Evolutionary conservation across 192 early-diverging fungal genomes (phyloP), one percentile per base, ranked within the genome.

Genomic region (Umbelopsis sp.): DNA sequence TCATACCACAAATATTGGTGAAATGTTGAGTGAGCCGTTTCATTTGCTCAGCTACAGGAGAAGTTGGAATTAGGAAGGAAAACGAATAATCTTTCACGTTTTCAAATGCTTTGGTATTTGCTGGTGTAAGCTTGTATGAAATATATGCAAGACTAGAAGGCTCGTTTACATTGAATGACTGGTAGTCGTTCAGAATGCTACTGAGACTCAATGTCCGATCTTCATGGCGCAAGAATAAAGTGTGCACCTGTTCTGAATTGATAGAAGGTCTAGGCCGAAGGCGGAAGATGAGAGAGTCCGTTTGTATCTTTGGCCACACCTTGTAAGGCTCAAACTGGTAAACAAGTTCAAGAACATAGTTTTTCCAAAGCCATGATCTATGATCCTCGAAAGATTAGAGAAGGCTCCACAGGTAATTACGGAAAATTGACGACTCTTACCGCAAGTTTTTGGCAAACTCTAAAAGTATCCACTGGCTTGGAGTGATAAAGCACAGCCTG

Each of bases 321-420:
- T 88, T 88, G 65, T 81, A 88, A 4, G 85, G 85, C 34, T 86
- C 85, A 68, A 88, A 88, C 66, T 86, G 83, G 38, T 81, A 86
- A 34, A 86, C 78, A 41, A 85, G 82, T 21, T 84, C 77, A 24
- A 88, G 49, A 38, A 81, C 50, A 45, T 79, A 86, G 62, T 83
- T 76, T 3, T 83, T 71, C 75, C 85, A 86, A 10, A 88, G 72
- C 87, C 85, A 86, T 2, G 77, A 71, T 41, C 86, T 88, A 66
- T 31, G 50, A 25, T 26, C 16, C 16, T 8, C n/a, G n/a, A 51
- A 36, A 68, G 45, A 45, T 21, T 34, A 49, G 16, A 6, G 20
- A 11, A 41, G 38, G 8, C 12, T 11, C 38, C 38, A 21, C 47
- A 49, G 16, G 47, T 20, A 4, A 24, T 16, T 52, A 21, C 25